These are phyloP conservation scores for Microbotryum saponariae DNA, from an alignment of 1,284 basidiomycete species.

Conservation along the genomic window DNA sequence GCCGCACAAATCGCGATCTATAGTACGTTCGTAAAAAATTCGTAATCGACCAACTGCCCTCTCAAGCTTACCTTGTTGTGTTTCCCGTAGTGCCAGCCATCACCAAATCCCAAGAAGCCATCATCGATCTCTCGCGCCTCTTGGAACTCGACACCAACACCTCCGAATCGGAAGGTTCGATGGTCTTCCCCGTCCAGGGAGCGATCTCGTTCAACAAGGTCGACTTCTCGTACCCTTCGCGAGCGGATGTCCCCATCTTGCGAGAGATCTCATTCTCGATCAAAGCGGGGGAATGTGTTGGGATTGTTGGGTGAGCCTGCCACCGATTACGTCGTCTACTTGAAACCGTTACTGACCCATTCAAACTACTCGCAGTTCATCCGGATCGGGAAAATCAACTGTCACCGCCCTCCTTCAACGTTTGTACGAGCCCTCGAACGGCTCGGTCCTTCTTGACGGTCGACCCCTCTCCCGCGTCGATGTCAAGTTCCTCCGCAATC, in stretches of 20 bases:
- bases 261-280: constrained; percentile 70
- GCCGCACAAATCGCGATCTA: constrained; percentile 81
- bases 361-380: constrained; percentile 48
- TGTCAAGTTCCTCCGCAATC: constrained; percentile 63
- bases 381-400: constrained; percentile 84
- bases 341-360: not conserved
- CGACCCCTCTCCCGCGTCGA: constrained; percentile 54
- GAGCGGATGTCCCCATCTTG: constrained; percentile 67
- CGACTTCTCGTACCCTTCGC: constrained; percentile 76
- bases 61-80: not conserved
- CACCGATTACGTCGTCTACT: not conserved
- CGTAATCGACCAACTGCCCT: constrained; percentile 1
- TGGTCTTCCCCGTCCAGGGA: constrained; percentile 56
- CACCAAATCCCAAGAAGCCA: constrained; percentile 46
- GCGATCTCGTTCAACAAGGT: constrained; percentile 67
- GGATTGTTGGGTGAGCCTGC: constrained; percentile 56
- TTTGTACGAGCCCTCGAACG: constrained; percentile 66
- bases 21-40: constrained; percentile 51
- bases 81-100: constrained; percentile 23
- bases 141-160: constrained; percentile 53
- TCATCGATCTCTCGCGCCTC: constrained; percentile 65
- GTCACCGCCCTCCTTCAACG: constrained; percentile 73
- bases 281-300: constrained; percentile 67
- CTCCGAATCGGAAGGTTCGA: constrained; percentile 59
- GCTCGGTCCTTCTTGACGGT: constrained; percentile 55